Conservation (phyloP, 2,329 filamentous ascomycete species). For the Polychaeton citri region DNA sequence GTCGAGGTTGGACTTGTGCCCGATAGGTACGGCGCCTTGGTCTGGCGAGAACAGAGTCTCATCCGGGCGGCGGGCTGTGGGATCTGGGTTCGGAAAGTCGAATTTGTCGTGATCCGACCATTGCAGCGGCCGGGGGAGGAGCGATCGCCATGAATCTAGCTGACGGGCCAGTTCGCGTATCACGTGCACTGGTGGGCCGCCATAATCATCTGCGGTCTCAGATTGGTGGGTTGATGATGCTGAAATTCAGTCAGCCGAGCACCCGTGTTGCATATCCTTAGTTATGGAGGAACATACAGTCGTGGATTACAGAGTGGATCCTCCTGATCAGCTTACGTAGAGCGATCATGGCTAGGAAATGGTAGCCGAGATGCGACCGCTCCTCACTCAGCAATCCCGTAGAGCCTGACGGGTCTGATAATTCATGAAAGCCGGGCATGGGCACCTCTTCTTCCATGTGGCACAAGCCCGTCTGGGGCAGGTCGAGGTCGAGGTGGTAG, state of each 20-base stretch:
- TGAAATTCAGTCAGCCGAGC: neutral
- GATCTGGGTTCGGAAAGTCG: slow-evolving; percentile 24
- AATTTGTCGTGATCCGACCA: slow-evolving; percentile 43
- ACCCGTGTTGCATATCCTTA: neutral
- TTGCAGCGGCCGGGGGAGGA: slow-evolving; percentile 41
- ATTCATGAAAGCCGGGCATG: slow-evolving; percentile 39
- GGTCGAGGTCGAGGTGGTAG: slow-evolving; percentile 45
- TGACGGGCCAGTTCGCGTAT: slow-evolving; percentile 41
- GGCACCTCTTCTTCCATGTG: slow-evolving; percentile 41
- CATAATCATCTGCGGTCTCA: slow-evolving; percentile 21
- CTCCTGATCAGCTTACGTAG: slow-evolving; percentile 40
- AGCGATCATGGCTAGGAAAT: slow-evolving; percentile 48
- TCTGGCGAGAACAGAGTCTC: slow-evolving; percentile 35
- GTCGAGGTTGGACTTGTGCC: slow-evolving; percentile 41
- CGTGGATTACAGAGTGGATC: slow-evolving; percentile 39
- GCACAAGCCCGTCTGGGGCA: slow-evolving; percentile 43
- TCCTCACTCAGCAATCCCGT: slow-evolving; percentile 34
- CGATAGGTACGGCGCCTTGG: slow-evolving; percentile 29
- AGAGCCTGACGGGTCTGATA: slow-evolving; percentile 20
- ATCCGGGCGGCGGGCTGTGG: slow-evolving; percentile 12
- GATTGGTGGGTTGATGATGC: slow-evolving; percentile 7
- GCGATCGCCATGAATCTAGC: slow-evolving; percentile 44
- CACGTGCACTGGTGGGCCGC: slow-evolving; percentile 26
- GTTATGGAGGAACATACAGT: slow-evolving; percentile 30
- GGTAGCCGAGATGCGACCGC: slow-evolving; percentile 41